Base-by-base conservation (phyloP, 768 basidiomycete species). In the Tubosaeta sp. region DNA sequence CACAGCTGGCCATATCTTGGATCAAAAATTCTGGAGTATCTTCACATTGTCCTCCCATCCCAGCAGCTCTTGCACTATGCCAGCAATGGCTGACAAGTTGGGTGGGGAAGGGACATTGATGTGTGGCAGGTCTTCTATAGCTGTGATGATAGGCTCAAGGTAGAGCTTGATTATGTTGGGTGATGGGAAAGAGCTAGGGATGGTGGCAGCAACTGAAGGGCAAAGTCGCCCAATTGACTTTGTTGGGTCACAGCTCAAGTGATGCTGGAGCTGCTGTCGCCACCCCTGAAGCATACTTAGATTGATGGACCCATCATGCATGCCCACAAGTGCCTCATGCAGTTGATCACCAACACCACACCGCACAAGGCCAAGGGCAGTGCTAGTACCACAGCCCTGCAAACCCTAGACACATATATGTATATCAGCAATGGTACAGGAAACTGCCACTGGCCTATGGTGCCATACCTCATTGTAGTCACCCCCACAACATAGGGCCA, bases 391-490 rank as follows among this genome's bases (percentile, higher is more conserved):
- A 38, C 37, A 38, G 16, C 37, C 37, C 4, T n/a, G 37, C n/a
- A 38, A 8, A 38, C 37, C 37, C 37, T 38, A 19, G 22, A 22
- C 22, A 22, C 22, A 22, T 22, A 22, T 22, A 22, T 22, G 22
- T 38, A n/a, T 17, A n/a, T 12, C 32, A 38, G 37, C 7, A 38
- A 8, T 8, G 9, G 17, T 19, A 11, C 17, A 39, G 6, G 6
- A 22, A 9, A 22, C 10, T 5, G 22, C 9, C 17, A 22, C 10
- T 19, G 19, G 12, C 9, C 3, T 39, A 19, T 4, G 7, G 11
- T 19, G 8, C 4, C 19, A 22, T 22, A 39, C 38, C 17, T 22
- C 13, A 8, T 39, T 19, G 84, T 51, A 51, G 16, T 51, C 50
- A 37, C 50, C 50, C 1, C 50, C 43, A 38, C 50, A 51, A 7